Percentiles rank a stretch among this genome's conserved stretches.
These are phyloP conservation scores for Quercus phellos DNA, from an alignment of 331 rosid species.

Conservation along the genomic window DNA sequence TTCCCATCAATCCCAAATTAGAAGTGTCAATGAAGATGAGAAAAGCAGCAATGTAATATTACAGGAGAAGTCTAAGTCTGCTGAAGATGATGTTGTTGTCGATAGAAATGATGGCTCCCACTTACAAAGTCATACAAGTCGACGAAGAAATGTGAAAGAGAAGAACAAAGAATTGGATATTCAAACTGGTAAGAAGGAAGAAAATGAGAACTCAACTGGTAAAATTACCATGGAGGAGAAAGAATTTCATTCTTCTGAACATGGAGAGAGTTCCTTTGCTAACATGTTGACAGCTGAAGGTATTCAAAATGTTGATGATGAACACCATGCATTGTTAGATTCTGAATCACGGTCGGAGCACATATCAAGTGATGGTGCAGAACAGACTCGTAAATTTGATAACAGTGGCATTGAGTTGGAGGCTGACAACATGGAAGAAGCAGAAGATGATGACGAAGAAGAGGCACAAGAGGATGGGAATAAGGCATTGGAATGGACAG, in stretches of 20 bases:
- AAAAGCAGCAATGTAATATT: conserved; percentile 7
- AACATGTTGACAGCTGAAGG: conserved; percentile 8
- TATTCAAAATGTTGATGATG: not conserved
- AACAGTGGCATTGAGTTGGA: conserved; percentile 13
- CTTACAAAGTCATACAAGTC: conserved; percentile 39
- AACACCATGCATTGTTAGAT: conserved; percentile 11
- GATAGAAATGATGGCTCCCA: conserved; percentile 25
- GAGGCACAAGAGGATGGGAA: conserved; percentile 36
- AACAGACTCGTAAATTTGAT: conserved; percentile 8
- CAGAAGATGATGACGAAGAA: conserved; percentile 41
- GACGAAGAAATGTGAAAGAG: conserved; percentile 36
- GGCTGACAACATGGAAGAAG: conserved; percentile 17
- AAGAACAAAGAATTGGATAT: conserved; percentile 33
- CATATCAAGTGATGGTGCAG: conserved; percentile 11
- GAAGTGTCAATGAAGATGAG: conserved; percentile 24
- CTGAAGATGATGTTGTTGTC: conserved; percentile 11
- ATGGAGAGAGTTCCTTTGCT: conserved; percentile 26
- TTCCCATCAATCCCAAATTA: conserved; percentile 54
- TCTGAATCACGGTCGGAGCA: conserved; percentile 32
- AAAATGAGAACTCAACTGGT: conserved; percentile 15
- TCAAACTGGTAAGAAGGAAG: conserved; percentile 25
- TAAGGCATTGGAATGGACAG: conserved; percentile 72
- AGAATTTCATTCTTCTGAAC: not conserved
- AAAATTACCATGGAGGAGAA: not conserved
- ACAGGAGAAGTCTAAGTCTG: not conserved